These are phyloP conservation scores for Rhizopus stolonifer DNA, from an alignment of 371 early-diverging fungal species.

Conservation along the genomic window DNA sequence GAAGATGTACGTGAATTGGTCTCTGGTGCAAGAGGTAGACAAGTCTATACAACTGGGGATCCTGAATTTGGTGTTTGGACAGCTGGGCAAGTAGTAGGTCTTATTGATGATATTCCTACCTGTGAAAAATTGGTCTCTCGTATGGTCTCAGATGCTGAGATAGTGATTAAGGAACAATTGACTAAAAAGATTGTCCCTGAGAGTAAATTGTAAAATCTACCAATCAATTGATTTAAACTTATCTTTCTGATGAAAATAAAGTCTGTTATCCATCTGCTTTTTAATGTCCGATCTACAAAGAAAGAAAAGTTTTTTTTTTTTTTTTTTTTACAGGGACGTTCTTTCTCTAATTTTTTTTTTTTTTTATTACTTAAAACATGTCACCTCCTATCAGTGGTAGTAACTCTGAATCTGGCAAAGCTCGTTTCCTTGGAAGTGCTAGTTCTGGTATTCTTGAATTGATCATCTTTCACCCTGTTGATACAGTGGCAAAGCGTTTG, in stretches of 20 bases:
- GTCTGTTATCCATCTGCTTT: background rate
- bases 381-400: slow-evolving; percentile 60
- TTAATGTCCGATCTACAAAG: background rate
- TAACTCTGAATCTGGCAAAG: slow-evolving; percentile 77
- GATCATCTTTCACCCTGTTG: slow-evolving; percentile 96
- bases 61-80: slow-evolving; percentile 76
- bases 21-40: slow-evolving; percentile 67
- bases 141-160: slow-evolving; percentile 61
- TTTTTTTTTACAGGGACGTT: slow-evolving; percentile 12
- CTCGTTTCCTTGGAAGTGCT: slow-evolving; percentile 89
- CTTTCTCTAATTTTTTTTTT: slow-evolving; percentile 10
- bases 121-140: slow-evolving; percentile 62
- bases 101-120: slow-evolving; percentile 78
- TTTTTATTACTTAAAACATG: slow-evolving; percentile 33
- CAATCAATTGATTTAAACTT: background rate
- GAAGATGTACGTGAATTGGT: slow-evolving; percentile 70
- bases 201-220: slow-evolving; percentile 27
- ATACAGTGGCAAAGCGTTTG: slow-evolving; percentile 97
- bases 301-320: slow-evolving; percentile 4
- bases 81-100: slow-evolving; percentile 72
- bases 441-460: slow-evolving; percentile 93
- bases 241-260: background rate
- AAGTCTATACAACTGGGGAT: slow-evolving; percentile 71
- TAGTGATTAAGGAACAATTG: slow-evolving; percentile 35
- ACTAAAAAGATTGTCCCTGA: slow-evolving; percentile 10